Evolutionary conservation across 495 filamentous ascomycete genomes (phyloP).

Genomic region (Hypoxylon lenormandii): DNA sequence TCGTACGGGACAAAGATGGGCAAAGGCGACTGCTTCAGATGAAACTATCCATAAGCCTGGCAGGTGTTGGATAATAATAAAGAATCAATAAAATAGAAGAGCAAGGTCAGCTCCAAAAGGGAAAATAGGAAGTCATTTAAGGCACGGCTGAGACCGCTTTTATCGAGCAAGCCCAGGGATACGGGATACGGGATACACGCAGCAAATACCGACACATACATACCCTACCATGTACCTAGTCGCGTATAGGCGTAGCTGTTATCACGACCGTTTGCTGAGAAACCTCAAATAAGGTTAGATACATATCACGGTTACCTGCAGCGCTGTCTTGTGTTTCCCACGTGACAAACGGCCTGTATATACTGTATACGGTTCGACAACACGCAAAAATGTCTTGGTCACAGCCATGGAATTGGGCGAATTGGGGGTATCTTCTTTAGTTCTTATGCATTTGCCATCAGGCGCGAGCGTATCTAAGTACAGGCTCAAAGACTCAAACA

Average conservation of each 20-base stretch:
- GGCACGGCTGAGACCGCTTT: slow-evolving; percentile 11
- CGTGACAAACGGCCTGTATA: slow-evolving; percentile 51
- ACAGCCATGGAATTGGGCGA: slow-evolving; percentile 14
- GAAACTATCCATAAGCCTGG: background rate
- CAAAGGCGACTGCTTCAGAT: slow-evolving; percentile 12
- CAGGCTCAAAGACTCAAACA: too few relatives aligned
- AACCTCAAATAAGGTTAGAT: slow-evolving; percentile 52
- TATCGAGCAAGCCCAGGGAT: slow-evolving; percentile 17
- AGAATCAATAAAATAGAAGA: background rate
- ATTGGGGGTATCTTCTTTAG: background rate
- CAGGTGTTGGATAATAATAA: background rate
- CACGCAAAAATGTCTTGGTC: slow-evolving; percentile 20
- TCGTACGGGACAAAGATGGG: slow-evolving; percentile 14
- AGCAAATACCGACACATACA: slow-evolving; percentile 6
- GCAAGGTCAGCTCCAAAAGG: background rate
- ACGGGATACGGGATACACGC: slow-evolving; percentile 4
- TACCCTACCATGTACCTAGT: background rate
- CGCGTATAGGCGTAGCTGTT: slow-evolving; percentile 18
- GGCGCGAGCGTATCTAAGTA: too few relatives aligned
- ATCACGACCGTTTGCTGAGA: slow-evolving; percentile 50
- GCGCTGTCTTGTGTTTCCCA: slow-evolving; percentile 53
- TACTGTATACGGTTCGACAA: slow-evolving; percentile 31
- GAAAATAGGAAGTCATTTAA: slow-evolving; percentile 22
- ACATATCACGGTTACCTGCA: slow-evolving; percentile 50
- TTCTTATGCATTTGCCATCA: background rate